phyloP scores from a whole-genome alignment of 192 early-diverging fungal genomes.

The Coemansia sp. region DNA sequence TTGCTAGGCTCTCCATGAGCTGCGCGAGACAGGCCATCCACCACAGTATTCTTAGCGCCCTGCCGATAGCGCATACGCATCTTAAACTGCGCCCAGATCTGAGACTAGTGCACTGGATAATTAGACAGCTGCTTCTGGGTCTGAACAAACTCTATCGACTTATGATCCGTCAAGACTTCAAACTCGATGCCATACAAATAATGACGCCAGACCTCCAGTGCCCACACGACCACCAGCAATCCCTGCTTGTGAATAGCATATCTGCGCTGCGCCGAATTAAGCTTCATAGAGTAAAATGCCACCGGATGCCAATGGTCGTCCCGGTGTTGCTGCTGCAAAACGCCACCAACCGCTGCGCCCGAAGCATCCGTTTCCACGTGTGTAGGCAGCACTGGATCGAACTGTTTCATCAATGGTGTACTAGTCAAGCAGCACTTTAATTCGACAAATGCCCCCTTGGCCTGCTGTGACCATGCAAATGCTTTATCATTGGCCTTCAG shows the following conservation, averaged over 20 bases:
- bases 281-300: constrained; percentile 5
- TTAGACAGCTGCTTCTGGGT: not conserved
- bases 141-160: not conserved
- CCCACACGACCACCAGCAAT: not conserved
- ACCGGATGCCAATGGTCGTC: not conserved
- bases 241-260: constrained; percentile 11
- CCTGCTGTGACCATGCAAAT: not conserved
- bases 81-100: not conserved
- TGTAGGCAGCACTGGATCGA: not conserved
- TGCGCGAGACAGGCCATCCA: not conserved
- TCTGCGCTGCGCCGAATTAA: not conserved
- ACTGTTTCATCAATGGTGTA: constrained; percentile 4
- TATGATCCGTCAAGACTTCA: constrained; percentile 1
- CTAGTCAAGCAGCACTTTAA: constrained; percentile 6
- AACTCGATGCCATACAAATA: not conserved
- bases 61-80: not conserved
- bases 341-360: constrained; percentile 2
- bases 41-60: not conserved
- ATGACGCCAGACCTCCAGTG: not conserved
- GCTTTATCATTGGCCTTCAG: not conserved
- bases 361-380: constrained; percentile 13
- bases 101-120: not conserved
- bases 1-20: not conserved
- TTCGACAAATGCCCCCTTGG: not conserved
- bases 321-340: not conserved